Percentiles rank a stretch among this genome's conserved stretches.
These are phyloP conservation scores for Xylogone sp. DNA, from an alignment of 2,329 filamentous ascomycete genomes.

Conservation along the genomic window DNA sequence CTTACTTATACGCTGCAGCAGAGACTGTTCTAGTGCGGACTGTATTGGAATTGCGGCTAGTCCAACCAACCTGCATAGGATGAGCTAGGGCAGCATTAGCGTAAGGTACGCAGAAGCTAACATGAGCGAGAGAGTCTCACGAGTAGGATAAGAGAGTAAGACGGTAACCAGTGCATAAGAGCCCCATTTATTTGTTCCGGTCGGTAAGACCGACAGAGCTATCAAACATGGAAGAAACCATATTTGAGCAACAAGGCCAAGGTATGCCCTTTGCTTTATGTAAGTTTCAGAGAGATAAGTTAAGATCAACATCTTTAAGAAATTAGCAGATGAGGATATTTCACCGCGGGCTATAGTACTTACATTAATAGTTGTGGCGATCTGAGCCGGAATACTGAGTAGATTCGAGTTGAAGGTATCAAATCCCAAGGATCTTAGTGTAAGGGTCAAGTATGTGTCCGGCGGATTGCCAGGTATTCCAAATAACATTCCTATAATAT, in stretches of 20 bases:
- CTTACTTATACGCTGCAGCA: constrained; percentile 56
- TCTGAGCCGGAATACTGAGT: constrained; percentile 13
- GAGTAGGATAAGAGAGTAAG: constrained; percentile 20
- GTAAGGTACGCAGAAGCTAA: neutral
- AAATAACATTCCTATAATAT: constrained; percentile 8
- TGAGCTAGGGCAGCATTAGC: constrained; percentile 20
- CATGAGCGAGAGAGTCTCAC: neutral
- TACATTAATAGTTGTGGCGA: neutral
- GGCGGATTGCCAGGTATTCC: constrained; percentile 9
- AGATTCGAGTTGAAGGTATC: constrained; percentile 18
- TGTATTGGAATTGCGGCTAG: constrained; percentile 55
- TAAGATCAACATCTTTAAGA: neutral
- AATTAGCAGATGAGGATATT: neutral
- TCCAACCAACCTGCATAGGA: constrained; percentile 35
- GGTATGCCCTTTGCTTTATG: constrained; percentile 26
- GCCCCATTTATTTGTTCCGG: constrained; percentile 1
- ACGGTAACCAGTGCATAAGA: constrained; percentile 29
- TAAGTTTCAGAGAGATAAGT: constrained; percentile 35
- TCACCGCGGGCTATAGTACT: constrained; percentile 24
- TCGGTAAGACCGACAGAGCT: constrained; percentile 17
- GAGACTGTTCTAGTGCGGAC: constrained; percentile 61
- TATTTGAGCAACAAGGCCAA: constrained; percentile 28
- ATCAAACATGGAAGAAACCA: constrained; percentile 33
- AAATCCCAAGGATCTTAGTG: constrained; percentile 13
- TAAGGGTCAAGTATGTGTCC: constrained; percentile 14